Evolutionary conservation across 371 early-diverging fungal genomes (phyloP), one percentile per base, ranked within the genome.

Genomic region (Lichtheimia ornata): DNA sequence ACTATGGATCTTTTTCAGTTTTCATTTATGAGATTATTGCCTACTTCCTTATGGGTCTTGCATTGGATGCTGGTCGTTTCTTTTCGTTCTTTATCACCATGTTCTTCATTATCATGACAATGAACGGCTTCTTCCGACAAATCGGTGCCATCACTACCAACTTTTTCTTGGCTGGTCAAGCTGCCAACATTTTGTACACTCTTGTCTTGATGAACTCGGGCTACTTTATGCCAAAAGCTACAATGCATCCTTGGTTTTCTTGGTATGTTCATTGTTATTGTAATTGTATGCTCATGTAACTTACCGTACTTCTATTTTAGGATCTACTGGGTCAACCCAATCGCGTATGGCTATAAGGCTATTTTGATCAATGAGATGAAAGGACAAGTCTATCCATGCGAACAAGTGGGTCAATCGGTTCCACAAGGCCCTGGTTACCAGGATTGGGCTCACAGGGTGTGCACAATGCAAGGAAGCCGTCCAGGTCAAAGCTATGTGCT

Each of bases 301-400:
- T 35, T 1, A 35, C 9, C 1, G 0, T 35, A 0, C 7, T 11
- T 35, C 35, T 2, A 9, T 9, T 9, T 9, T 11, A 35, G 85
- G 85, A 56, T 56, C 4, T 50, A n/a, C 35, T 27, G 49, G 14
- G 5, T 49, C 30, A 5, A 56, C 13, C 20, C 14, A 3, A 20
- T 18, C 6, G 22, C 14, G n/a, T 59, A 51, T 40, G 35, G 11
- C 0, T 35, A 9, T 62, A 77, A 84, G 57, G 79, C 86, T 0
- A 69, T 91, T 5, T 47, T 88, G 47, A 67, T 75, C 18, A 88
- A 90, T 66, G 92, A 91, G 68, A 85, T 86, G 79, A 61, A 61
- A 13, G 79, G 81, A 5, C 63, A 73, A 4, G 1, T 58, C 0
- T 72, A 63, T 51, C 58, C 74, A 24, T 73, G 76, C 42, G 69